phyloP scores from a whole-genome alignment of 2,329 filamentous ascomycete genomes.

The Aspergillus thermomutatus region DNA sequence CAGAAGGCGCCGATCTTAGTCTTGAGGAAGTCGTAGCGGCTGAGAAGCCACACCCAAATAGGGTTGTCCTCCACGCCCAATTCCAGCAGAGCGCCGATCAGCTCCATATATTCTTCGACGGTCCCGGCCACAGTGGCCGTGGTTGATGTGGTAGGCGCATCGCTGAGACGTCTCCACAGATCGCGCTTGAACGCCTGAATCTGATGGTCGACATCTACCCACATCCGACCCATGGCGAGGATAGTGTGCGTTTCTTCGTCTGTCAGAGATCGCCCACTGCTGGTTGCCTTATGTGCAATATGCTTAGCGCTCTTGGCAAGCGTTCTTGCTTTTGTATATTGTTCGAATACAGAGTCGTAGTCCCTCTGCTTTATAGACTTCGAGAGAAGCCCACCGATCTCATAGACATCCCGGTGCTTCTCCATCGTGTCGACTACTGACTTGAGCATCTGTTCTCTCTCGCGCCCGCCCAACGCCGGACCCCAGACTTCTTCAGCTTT shows the following conservation, averaged over 20 bases:
- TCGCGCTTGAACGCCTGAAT: conserved; percentile 84
- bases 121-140: conserved; percentile 51
- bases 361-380: conserved; percentile 89
- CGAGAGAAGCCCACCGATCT: conserved; percentile 71
- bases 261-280: conserved; percentile 55
- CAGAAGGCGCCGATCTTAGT: conserved; percentile 75
- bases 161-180: conserved; percentile 76
- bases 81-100: conserved; percentile 86
- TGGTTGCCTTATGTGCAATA: conserved; percentile 58
- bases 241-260: conserved; percentile 84
- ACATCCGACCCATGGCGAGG: conserved; percentile 86
- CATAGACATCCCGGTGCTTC: conserved; percentile 75
- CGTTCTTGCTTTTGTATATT: conserved; percentile 77
- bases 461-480: conserved; percentile 82
- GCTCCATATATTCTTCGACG: conserved; percentile 82
- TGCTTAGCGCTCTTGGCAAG: conserved; percentile 75
- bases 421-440: conserved; percentile 72
- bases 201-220: conserved; percentile 87
- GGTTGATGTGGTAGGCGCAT: conserved; percentile 58
- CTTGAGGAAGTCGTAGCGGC: conserved; percentile 84
- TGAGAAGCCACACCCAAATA: conserved; percentile 93
- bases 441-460: conserved; percentile 86
- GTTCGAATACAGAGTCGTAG: conserved; percentile 81
- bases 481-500: conserved; percentile 99
- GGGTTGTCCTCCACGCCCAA: conserved; percentile 93